A percentile compares a stretch with the other conserved stretches of the same genome.
Evolutionary conservation across 106 monocot genomes (phyloP).

Genomic region (Xerophyta viscosa): DNA sequence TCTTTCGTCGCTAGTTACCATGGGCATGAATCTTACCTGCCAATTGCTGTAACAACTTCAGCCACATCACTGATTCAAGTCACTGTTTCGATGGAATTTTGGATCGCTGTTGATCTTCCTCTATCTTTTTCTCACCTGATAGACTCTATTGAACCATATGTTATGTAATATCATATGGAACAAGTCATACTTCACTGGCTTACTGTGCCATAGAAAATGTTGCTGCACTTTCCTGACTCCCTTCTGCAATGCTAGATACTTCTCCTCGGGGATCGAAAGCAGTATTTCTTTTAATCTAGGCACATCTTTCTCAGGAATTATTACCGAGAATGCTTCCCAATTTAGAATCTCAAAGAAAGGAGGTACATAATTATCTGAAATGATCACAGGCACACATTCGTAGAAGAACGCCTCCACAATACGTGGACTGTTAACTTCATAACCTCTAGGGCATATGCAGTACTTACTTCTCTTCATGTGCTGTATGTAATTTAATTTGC

Average conservation of each 20-base stretch:
- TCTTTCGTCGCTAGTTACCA: no score
- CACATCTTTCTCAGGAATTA: slow-evolving; percentile 45
- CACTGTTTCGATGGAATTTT: neutral
- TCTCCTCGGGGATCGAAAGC: slow-evolving; percentile 27
- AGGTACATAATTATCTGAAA: slow-evolving; percentile 67
- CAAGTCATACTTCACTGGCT: slow-evolving; percentile 54
- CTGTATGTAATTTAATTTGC: no score
- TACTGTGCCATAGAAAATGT: slow-evolving; percentile 61
- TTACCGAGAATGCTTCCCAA: slow-evolving; percentile 59
- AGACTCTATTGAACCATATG: slow-evolving; percentile 56
- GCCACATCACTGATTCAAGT: neutral
- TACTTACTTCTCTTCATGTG: slow-evolving; percentile 67
- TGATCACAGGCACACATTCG: slow-evolving; percentile 67
- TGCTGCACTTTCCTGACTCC: slow-evolving; percentile 54
- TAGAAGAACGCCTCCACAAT: slow-evolving; percentile 59
- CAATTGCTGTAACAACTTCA: no score
- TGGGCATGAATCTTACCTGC: no score
- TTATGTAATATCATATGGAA: slow-evolving; percentile 71
- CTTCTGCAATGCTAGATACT: slow-evolving; percentile 33
- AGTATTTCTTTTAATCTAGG: slow-evolving; percentile 55
- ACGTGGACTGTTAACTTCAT: slow-evolving; percentile 60
- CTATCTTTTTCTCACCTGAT: slow-evolving; percentile 28
- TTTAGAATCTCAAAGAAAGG: slow-evolving; percentile 65
- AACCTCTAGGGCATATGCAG: slow-evolving; percentile 68
- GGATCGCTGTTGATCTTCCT: neutral